A percentile compares a stretch with the other conserved stretches of the same genome.
Conservation (phyloP, 805 yeast genomes). For the Metschnikowia bowlesiae region DNA sequence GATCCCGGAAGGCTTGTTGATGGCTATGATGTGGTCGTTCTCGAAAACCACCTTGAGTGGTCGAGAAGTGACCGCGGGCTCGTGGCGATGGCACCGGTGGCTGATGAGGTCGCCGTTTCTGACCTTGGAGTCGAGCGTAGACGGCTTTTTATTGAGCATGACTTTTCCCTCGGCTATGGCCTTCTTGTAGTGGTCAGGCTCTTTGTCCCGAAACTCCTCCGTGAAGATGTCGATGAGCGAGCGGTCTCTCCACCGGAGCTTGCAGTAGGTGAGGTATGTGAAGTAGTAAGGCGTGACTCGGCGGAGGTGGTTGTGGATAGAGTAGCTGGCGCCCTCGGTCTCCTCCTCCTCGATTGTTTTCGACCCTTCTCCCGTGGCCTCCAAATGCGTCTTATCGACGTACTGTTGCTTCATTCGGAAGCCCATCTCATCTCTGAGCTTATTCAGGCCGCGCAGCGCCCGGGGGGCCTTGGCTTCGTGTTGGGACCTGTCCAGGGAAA, state of each 20-base stretch:
- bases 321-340: slow-evolving; percentile 54
- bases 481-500: neutral
- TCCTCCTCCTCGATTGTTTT: slow-evolving; percentile 51
- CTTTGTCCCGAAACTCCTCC: slow-evolving; percentile 79
- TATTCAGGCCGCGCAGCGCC: slow-evolving; percentile 12
- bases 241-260: slow-evolving; percentile 86
- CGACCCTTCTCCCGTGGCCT: slow-evolving; percentile 34
- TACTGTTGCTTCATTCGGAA: slow-evolving; percentile 44
- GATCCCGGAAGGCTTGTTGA: slow-evolving; percentile 91
- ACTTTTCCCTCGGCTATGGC: slow-evolving; percentile 61
- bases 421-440: slow-evolving; percentile 42
- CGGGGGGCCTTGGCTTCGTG: neutral
- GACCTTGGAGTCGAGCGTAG: slow-evolving; percentile 60
- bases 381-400: slow-evolving; percentile 39
- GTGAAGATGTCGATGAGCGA: slow-evolving; percentile 74
- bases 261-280: slow-evolving; percentile 89
- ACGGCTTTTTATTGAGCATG: slow-evolving; percentile 60
- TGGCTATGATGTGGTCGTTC: slow-evolving; percentile 70
- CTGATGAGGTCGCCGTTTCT: slow-evolving; percentile 78
- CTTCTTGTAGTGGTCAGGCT: slow-evolving; percentile 57
- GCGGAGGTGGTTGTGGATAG: slow-evolving; percentile 57
- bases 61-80: slow-evolving; percentile 69
- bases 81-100: slow-evolving; percentile 83
- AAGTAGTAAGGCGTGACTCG: slow-evolving; percentile 80
- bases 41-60: slow-evolving; percentile 66